Evolutionary conservation across 345 rosid species (phyloP), one percentile per base, ranked within the genome.

Genomic region (Arabis alpina): DNA sequence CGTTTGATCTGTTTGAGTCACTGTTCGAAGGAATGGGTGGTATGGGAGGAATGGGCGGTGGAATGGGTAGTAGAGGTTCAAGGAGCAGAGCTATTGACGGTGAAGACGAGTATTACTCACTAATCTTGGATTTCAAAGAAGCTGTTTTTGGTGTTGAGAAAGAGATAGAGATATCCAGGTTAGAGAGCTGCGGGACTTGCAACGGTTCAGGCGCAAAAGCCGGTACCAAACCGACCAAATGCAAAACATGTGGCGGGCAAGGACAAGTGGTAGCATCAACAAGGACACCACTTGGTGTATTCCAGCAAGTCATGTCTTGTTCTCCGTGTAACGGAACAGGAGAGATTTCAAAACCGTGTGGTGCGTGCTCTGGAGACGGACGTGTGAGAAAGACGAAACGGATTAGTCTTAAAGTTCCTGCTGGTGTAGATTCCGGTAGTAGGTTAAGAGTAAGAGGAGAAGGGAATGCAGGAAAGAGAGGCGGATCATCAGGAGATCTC

Each of bases 261-360:
- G 99, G 99, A 41, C 99, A 92, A 70, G 98, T 95, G 40, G 81
- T 95, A 61, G 82, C 96, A 23, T 88, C 98, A 2, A 88, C 97
- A 2, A 85, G 98, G 74, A 95, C 98, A 45, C 98, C 99, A 1
- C 73, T 95, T 24, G 98, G 99, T 32, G 93, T 95, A 36, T 95
- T 95, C 83, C 98, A 95, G 82, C 99, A 92, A 80, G 99, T 95
- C 42, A 95, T 85, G 91, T 85, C 88, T 48, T 92, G 99, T 76
- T 87, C 93, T n/a, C 69, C 91, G 0, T 95, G 99, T 47, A 77
- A 87, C 19, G 98, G 98, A 47, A 80, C 87, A 0, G 99, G 99
- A 44, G 94, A 92, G 71, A 72, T 85, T 41, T 87, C 73, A 10
- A 89, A 88, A 39, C 89, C 98, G 0, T 95, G 97, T 78, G 79